Percentiles rank a stretch among this genome's conserved stretches.
phyloP scores from a whole-genome alignment of 805 yeast species.

The Starmera caribaea region DNA sequence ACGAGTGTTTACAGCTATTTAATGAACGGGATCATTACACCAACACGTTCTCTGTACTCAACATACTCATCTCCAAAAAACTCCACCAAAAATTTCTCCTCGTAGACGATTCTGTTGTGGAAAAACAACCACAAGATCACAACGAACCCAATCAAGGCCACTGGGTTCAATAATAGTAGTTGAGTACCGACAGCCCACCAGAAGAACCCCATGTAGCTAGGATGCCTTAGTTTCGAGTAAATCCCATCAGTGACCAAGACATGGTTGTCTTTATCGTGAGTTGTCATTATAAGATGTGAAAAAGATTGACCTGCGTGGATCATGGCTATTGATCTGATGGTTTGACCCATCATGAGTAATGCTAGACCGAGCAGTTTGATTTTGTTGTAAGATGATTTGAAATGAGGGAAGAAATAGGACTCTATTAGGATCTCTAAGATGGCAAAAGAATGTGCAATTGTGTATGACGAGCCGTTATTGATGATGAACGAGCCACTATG shows the following conservation, averaged over 20 bases:
- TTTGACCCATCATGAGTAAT: slow-evolving; percentile 52
- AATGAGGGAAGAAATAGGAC: slow-evolving; percentile 27
- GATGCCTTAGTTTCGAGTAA: slow-evolving; percentile 66
- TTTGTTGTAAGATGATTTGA: slow-evolving; percentile 13
- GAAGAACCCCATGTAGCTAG: slow-evolving; percentile 84
- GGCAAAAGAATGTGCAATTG: slow-evolving; percentile 47
- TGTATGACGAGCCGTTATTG: slow-evolving; percentile 52
- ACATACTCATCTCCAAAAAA: slow-evolving; percentile 69
- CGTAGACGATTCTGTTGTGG: slow-evolving; percentile 51
- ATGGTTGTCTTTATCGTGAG: slow-evolving; percentile 42
- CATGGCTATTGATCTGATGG: slow-evolving; percentile 70
- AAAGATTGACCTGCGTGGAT: slow-evolving; percentile 78
- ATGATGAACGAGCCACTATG: slow-evolving; percentile 62
- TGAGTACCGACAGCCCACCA: slow-evolving; percentile 93
- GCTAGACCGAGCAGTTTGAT: slow-evolving; percentile 35
- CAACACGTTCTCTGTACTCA: slow-evolving; percentile 37
- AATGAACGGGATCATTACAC: slow-evolving; percentile 60
- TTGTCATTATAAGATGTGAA: slow-evolving; percentile 63
- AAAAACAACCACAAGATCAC: slow-evolving; percentile 64
- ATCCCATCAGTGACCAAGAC: slow-evolving; percentile 64
- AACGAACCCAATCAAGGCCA: slow-evolving; percentile 45
- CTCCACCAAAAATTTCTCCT: slow-evolving; percentile 51
- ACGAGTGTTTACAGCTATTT: slow-evolving; percentile 4
- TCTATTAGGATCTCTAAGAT: slow-evolving; percentile 40
- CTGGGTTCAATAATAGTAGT: slow-evolving; percentile 54